Base-by-base conservation (phyloP, 176 grass and related monocot species). In the Puccinellia tenuiflora region DNA sequence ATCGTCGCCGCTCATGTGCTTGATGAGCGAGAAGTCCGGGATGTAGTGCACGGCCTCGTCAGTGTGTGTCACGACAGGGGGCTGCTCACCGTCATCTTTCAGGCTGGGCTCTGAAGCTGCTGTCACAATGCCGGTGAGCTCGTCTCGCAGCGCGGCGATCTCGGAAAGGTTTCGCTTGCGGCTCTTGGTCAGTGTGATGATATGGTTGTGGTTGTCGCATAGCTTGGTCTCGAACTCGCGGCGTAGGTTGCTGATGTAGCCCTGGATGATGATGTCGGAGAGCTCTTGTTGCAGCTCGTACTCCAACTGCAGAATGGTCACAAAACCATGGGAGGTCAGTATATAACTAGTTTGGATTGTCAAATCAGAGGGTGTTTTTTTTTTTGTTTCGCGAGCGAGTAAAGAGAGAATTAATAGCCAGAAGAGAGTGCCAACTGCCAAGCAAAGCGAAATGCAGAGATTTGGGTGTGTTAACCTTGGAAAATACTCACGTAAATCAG, bases 251-350 rank as follows among this genome's bases (percentile, higher is more conserved):
- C 30, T 64, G 16, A 96, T 85, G 78, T 81, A 92, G 38, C 82
- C 86, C 48, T 64, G 80, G 55, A 92, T 64, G 76, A 92, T 72
- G 68, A 92, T 88, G 76, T 33, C 52, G 2, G 52, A 77, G 28
- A 98, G 55, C 78, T 96, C 89, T 30, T 56, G 76, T 48, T 82
- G 93, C 81, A 93, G 79, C 39, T 92, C 89, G 16, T 94, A n/a
- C 75, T 93, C 96, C 85, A 88, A 84, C 86, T 93, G 80, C 29
- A 35, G 8, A 81, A 3, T 25, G 7, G 1, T 26, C 1, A n/a
- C 21, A 52, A 5, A 57, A 39, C 5, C 45, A 59, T 2, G 5
- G 3, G 21, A 68, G 56, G 56, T 46, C 6, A 39, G n/a, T n/a
- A n/a, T n/a, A n/a, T n/a, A n/a, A n/a, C n/a, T n/a, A n/a, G n/a